phyloP scores from a whole-genome alignment of 768 basidiomycete genomes.

The Daedalea quercina region DNA sequence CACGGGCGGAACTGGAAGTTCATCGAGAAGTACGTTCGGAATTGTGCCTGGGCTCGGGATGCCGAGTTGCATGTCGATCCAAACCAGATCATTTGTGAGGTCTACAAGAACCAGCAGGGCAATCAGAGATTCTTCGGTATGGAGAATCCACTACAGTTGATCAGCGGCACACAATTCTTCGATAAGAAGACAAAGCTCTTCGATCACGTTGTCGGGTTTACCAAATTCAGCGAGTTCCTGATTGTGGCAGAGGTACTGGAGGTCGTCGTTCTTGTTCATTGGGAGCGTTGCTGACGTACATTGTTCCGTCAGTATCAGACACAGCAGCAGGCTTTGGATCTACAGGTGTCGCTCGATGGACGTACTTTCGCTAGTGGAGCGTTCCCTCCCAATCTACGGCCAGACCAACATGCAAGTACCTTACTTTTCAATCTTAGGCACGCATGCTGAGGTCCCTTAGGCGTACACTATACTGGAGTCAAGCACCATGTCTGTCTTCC shows the following conservation, averaged over 20 bases:
- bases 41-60: conserved; percentile 91
- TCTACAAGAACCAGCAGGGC: conserved; percentile 75
- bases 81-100: conserved; percentile 89
- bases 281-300: conserved; percentile 1
- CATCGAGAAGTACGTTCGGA: conserved; percentile 82
- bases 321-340: conserved; percentile 53
- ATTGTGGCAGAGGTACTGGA: conserved; percentile 84
- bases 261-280: not conserved
- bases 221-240: conserved; percentile 95
- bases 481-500: conserved; percentile 85
- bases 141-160: conserved; percentile 68
- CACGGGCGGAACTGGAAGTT: conserved; percentile 72
- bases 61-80: conserved; percentile 71
- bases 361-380: conserved; percentile 74
- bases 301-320: conserved; percentile 39
- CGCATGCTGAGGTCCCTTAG: conserved; percentile 27
- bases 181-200: conserved; percentile 69
- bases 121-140: conserved; percentile 53
- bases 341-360: conserved; percentile 93
- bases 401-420: conserved; percentile 75
- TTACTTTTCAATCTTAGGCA: not conserved
- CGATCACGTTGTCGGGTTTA: conserved; percentile 86
- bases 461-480: conserved; percentile 95
- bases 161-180: conserved; percentile 74
- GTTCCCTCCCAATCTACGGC: conserved; percentile 89